phyloP scores from a whole-genome alignment of 768 basidiomycete species.

The Kwoniella sp. region DNA sequence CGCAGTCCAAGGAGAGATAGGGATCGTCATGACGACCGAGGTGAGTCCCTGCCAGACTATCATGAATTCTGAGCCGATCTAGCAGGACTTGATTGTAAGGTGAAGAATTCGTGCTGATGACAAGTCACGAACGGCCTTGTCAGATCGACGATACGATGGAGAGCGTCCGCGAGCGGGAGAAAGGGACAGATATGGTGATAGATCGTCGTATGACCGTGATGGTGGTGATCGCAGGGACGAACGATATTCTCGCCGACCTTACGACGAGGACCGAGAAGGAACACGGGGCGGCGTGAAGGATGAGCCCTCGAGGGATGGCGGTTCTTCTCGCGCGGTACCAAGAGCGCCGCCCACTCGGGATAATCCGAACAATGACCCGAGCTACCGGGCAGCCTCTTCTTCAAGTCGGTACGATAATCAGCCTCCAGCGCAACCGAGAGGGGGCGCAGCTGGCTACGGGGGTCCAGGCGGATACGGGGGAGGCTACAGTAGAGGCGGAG shows the following conservation, averaged over 20 bases:
- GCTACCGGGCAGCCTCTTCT: constrained; percentile 11
- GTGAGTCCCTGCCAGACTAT: not conserved
- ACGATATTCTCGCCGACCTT: constrained; percentile 7
- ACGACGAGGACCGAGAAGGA: constrained; percentile 14
- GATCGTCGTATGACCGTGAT: constrained; percentile 6
- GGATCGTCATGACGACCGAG: constrained; percentile 23
- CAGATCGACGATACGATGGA: constrained; percentile 22
- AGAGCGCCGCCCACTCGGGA: constrained; percentile 3
- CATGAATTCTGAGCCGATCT: not conserved
- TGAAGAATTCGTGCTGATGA: no score
- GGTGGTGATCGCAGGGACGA: constrained; percentile 4
- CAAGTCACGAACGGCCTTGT: no score
- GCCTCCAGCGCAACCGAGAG: not conserved
- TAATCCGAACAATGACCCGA: constrained; percentile 25
- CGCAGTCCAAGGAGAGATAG: constrained; percentile 19
- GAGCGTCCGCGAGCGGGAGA: constrained; percentile 5
- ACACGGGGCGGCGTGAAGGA: not conserved
- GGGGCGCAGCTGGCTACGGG: not conserved
- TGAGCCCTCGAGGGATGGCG: not conserved
- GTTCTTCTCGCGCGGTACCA: not conserved
- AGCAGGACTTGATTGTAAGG: no score
- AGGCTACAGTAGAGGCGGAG: constrained; percentile 22
- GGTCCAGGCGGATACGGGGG: constrained; percentile 7
- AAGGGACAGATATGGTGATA: not conserved
- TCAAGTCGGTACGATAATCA: constrained; percentile 8